Evolutionary conservation across 164 flowering plant species (phyloP).

Genomic region (Tetracentron sinense): DNA sequence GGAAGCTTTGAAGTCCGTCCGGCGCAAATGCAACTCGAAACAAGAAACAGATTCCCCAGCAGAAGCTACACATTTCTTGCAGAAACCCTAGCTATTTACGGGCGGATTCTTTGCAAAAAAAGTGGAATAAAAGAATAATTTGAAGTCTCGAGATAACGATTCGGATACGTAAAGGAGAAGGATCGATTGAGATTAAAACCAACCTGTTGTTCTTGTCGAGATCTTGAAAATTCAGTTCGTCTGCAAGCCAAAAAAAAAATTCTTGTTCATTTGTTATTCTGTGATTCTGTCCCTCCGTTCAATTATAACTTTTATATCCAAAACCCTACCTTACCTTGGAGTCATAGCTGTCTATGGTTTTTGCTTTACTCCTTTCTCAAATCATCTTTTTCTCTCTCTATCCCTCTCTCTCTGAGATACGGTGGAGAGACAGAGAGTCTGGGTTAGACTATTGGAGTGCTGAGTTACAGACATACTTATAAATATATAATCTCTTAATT

Average conservation of each 20-base stretch:
- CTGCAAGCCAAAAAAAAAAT: too few species aligned
- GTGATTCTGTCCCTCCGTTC: constrained; percentile 2
- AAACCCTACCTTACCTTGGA: constrained; percentile 14
- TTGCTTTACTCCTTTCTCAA: constrained; percentile 19
- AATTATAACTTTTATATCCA: background rate
- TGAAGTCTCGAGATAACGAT: background rate
- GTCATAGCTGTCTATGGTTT: constrained; percentile 17
- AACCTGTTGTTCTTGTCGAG: constrained; percentile 7
- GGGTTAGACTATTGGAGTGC: too few species aligned
- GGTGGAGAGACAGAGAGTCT: too few species aligned
- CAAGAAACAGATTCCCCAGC: background rate
- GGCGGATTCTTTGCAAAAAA: background rate
- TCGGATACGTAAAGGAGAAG: background rate
- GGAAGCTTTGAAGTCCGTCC: too few species aligned
- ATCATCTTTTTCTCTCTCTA: too few species aligned
- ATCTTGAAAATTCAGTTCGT: too few species aligned
- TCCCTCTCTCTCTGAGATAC: too few species aligned
- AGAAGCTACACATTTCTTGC: background rate
- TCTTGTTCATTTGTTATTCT: too few species aligned
- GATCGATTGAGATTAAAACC: constrained; percentile 13
- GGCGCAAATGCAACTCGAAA: too few species aligned
- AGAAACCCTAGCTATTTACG: background rate
- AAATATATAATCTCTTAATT: too few species aligned
- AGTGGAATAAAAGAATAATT: background rate
- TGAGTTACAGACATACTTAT: too few species aligned